Evolutionary conservation across 176 grass and related monocot genomes (phyloP), one percentile per base, ranked within the genome.

Genomic region (Musa troglodytarum): DNA sequence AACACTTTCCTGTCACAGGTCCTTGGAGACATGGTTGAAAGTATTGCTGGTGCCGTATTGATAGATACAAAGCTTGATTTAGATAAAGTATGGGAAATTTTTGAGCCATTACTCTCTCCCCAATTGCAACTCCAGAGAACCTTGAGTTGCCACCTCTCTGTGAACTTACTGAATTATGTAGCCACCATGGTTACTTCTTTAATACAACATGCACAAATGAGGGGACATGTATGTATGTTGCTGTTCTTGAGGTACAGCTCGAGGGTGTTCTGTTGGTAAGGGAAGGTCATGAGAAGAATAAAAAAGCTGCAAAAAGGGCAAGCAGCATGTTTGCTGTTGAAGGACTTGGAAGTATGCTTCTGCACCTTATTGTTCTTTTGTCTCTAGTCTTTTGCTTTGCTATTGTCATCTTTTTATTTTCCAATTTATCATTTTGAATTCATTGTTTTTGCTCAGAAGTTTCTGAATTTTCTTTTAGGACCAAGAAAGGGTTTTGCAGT

Each of bases 21-120:
- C 83, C 88, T 98, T 67, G 88, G 90, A 80, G 94, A 98, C 77
- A 91, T 98, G 63, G 78, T 98, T 78, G 94, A 98, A 88, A 98
- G 94, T 86, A 87, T 93, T 71, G 84, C 81, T 7, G 94, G 88
- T 66, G 94, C 94, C 61, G 76, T 91, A 69, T 71, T 98, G 75
- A 89, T 98, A 67, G 94, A 98, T 73, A 86, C 76, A 68, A 87
- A 89, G 87, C 85, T 98, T 79, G 83, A 91, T 79, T 80, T 98
- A 70, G 82, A 77, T 71, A 72, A 68, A 79, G 82, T 85, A 55
- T 98, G 94, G 94, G 58, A 86, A 65, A 74, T 82, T 80, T 84
- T 98, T 76, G 55, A 93, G 68, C 77, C 80, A 55, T 82, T 98
- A 63, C n/a, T n/a, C 85, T 98, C 83, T 93, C 90, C 28, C 94